These are phyloP conservation scores for Gelatoporia subvermispora DNA, from an alignment of 768 basidiomycete genomes.

Conservation along the genomic window DNA sequence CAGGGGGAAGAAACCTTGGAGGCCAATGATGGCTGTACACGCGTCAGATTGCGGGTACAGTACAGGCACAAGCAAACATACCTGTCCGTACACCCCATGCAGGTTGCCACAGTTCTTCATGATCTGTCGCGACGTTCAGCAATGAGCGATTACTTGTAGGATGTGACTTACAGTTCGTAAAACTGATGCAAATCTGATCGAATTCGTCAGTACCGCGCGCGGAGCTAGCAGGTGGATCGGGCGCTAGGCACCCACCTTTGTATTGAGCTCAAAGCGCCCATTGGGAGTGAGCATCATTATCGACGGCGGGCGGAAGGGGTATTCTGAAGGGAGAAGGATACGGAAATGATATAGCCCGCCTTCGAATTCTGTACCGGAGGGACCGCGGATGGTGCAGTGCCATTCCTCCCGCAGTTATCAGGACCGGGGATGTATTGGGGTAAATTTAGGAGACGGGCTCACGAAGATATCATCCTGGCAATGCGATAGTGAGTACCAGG, in stretches of 20 bases:
- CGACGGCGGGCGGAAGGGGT: slow-evolving; percentile 94
- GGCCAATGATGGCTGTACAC: slow-evolving; percentile 69
- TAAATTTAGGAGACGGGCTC: slow-evolving; percentile 25
- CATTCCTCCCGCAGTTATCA: slow-evolving; percentile 54
- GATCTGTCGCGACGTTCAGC: slow-evolving; percentile 48
- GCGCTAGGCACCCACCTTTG: slow-evolving; percentile 60
- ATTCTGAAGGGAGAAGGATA: slow-evolving; percentile 85
- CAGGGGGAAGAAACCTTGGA: slow-evolving; percentile 86
- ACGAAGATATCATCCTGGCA: slow-evolving; percentile 85
- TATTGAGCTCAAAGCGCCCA: slow-evolving; percentile 94
- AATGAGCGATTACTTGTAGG: background rate
- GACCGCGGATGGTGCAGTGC: slow-evolving; percentile 96
- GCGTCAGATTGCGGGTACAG: slow-evolving; percentile 5
- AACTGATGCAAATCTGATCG: slow-evolving; percentile 83
- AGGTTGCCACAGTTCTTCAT: slow-evolving; percentile 96
- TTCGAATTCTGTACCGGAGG: slow-evolving; percentile 84
- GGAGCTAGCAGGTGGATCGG: slow-evolving; percentile 1
- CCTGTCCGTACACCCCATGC: slow-evolving; percentile 97
- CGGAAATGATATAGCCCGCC: slow-evolving; percentile 96
- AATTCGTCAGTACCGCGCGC: background rate
- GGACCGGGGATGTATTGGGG: background rate
- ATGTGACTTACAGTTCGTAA: slow-evolving; percentile 70
- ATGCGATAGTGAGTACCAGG: background rate
- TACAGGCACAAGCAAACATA: slow-evolving; percentile 27
- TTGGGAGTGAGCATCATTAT: slow-evolving; percentile 95